Percentiles rank a stretch among this genome's conserved stretches.
phyloP scores from a whole-genome alignment of 495 filamentous ascomycete species.

The Xylaria curta region DNA sequence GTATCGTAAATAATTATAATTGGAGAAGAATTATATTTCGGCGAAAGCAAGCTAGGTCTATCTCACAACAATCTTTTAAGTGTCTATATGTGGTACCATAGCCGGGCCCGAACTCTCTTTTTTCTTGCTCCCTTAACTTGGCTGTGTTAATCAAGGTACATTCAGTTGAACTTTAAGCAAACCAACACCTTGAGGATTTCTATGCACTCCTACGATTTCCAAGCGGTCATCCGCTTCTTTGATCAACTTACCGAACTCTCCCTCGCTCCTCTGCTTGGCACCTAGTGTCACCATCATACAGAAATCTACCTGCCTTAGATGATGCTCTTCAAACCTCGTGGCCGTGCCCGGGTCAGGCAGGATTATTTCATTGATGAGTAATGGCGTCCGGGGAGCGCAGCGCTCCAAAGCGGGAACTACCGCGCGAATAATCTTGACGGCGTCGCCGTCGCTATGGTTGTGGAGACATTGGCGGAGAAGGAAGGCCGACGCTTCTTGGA shows the following conservation, averaged over 20 bases:
- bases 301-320: conserved; percentile 35
- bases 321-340: conserved; percentile 23
- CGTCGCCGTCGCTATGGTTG: conserved; percentile 35
- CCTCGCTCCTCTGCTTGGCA: conserved; percentile 40
- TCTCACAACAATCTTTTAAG: not conserved
- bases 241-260: conserved; percentile 34
- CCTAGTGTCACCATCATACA: conserved; percentile 37
- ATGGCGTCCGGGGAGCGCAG: conserved; percentile 32
- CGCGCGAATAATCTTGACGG: conserved; percentile 30
- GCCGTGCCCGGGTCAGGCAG: conserved; percentile 32
- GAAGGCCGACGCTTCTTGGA: conserved; percentile 34
- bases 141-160: not conserved
- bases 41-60: not conserved
- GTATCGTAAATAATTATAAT: not conserved
- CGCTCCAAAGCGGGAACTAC: conserved; percentile 39
- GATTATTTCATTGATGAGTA: conserved; percentile 42
- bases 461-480: conserved; percentile 40
- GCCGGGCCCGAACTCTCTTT: not conserved
- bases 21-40: not conserved
- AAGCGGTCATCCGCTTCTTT: conserved; percentile 25
- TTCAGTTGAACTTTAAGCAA: conserved; percentile 21
- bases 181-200: conserved; percentile 14
- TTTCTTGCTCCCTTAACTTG: not conserved
- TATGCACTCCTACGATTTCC: conserved; percentile 15
- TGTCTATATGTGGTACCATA: not conserved